These are phyloP conservation scores for Priceomyces haplophilus DNA, from an alignment of 805 yeast genomes.

Conservation along the genomic window DNA sequence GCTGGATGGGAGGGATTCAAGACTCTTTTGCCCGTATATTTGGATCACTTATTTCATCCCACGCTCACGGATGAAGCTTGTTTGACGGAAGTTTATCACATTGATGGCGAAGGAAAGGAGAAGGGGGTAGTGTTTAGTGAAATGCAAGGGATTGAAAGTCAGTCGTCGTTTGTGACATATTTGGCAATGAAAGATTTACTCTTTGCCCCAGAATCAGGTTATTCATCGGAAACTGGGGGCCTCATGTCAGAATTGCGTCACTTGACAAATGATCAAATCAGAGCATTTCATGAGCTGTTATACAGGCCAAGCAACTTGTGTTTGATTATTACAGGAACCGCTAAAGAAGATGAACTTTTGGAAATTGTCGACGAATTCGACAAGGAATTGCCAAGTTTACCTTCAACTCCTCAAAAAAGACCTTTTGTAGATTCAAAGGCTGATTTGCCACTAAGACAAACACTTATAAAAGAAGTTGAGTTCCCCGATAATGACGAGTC, in stretches of 20 bases:
- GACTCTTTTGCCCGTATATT: conserved; percentile 76
- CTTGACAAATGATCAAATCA: conserved; percentile 69
- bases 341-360: conserved; percentile 72
- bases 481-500: conserved; percentile 91
- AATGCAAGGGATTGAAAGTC: conserved; percentile 90
- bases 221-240: conserved; percentile 94
- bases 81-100: conserved; percentile 89
- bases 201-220: conserved; percentile 65
- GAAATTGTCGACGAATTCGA: conserved; percentile 62
- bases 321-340: conserved; percentile 79
- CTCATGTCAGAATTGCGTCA: conserved; percentile 70
- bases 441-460: conserved; percentile 40
- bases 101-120: conserved; percentile 86
- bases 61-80: conserved; percentile 88
- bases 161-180: conserved; percentile 64
- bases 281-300: conserved; percentile 63
- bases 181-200: conserved; percentile 58
- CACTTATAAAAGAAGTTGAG: conserved; percentile 50
- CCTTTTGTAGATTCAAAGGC: conserved; percentile 76
- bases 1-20: conserved; percentile 98
- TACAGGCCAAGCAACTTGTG: conserved; percentile 85
- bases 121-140: conserved; percentile 97
- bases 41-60: conserved; percentile 84
- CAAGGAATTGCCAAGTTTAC: conserved; percentile 44
- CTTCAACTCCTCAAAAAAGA: conserved; percentile 40